Base-by-base conservation (phyloP, 306 rosid genomes). In the Begonia masoniana region DNA sequence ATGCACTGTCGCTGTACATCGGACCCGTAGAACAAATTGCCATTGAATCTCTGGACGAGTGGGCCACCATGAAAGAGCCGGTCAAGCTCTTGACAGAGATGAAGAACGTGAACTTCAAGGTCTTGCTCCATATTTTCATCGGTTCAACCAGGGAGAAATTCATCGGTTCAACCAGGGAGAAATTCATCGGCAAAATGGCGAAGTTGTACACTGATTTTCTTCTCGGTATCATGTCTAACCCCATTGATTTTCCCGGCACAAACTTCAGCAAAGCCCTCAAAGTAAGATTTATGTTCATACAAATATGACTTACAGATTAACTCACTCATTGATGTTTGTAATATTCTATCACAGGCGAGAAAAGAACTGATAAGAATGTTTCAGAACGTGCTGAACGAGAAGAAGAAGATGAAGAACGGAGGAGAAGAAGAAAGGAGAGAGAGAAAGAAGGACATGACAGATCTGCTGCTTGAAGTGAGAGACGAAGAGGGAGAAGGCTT, bases 401-500 rank as follows among this genome's bases (percentile, higher is more conserved):
- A 60, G 57, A 65, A 43, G 47, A 50, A 1, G 51, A 60, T 0
- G 35, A 15, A 23, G 15, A 36, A 12, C 12, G 26, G 19, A 13
- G 17, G 19, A 31, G 19, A 17, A 17, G 35, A 15, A 31, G 15
- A 36, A 12, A 15, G 26, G 19, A 13, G 17, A 31, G 13, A 41
- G 13, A 51, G 57, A 41, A 65, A 41, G 70, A 65, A 65, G 15
- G 71, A 60, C 42, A 43, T 60, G 76, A 65, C 65, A 12, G 71
- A 60, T 55, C 45, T 71, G 10, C 47, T 71, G 0, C 7, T 65
- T 43, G 71, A 45, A 12, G 68, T 45, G 15, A 47, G 36, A 52
- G 76, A 65, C 48, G 71, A 71, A 47, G 60, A 71, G 21, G 68
- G 76, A 0, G 12, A 52, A 41, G 57, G 42, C 48, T 39, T 71